Percentiles rank a stretch among this genome's conserved stretches.
phyloP scores from a whole-genome alignment of 192 early-diverging fungal species.

The Phycomyces nitens region DNA sequence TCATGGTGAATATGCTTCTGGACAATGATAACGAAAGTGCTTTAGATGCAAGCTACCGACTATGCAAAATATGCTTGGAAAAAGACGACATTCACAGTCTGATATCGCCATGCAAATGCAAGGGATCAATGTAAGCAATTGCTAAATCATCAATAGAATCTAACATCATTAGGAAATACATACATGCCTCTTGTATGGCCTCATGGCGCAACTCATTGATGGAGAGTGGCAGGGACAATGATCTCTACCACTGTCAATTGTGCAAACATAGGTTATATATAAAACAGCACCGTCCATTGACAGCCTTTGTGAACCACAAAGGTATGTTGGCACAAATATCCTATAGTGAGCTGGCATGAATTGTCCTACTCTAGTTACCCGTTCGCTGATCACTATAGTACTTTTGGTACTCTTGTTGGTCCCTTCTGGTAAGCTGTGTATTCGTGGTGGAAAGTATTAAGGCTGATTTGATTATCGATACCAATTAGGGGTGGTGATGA shows the following conservation, averaged over 20 bases:
- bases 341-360: not conserved
- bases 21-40: not conserved
- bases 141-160: not conserved
- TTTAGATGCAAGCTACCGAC: not conserved
- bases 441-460: not conserved
- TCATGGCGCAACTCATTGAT: slow-evolving; percentile 31
- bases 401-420: slow-evolving; percentile 23
- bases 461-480: not conserved
- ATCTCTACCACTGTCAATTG: slow-evolving; percentile 29
- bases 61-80: slow-evolving; percentile 40
- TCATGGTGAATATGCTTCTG: not conserved
- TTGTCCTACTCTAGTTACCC: slow-evolving; percentile 14
- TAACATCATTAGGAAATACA: slow-evolving; percentile 29
- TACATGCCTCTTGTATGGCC: slow-evolving; percentile 30
- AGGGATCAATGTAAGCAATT: slow-evolving; percentile 38
- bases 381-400: slow-evolving; percentile 16
- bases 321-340: slow-evolving; percentile 11
- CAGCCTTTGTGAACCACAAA: slow-evolving; percentile 24
- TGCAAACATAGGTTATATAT: slow-evolving; percentile 23
- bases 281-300: slow-evolving; percentile 10
- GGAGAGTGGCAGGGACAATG: slow-evolving; percentile 12
- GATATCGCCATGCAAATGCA: slow-evolving; percentile 37
- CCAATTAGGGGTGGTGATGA: slow-evolving; percentile 29
- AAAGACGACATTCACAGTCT: slow-evolving; percentile 14
- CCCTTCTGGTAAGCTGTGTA: slow-evolving; percentile 24